phyloP scores from a whole-genome alignment of 1,284 basidiomycete species.

The Mycena citricolor region DNA sequence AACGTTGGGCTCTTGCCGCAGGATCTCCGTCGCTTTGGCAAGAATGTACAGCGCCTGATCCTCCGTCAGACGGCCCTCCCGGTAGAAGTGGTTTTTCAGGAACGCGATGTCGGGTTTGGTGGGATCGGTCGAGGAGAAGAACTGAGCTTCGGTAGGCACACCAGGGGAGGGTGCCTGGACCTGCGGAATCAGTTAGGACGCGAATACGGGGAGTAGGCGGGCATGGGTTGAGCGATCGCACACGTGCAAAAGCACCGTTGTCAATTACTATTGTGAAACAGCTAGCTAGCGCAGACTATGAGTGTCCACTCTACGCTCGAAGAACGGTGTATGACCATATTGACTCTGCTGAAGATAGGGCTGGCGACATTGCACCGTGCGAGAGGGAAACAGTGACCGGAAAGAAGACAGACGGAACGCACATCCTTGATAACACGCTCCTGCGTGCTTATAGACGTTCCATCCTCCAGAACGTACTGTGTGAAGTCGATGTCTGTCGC shows the following conservation, averaged over 20 bases:
- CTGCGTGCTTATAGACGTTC: constrained; percentile 81
- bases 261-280: too few relatives aligned
- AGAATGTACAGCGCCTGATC: constrained; percentile 90
- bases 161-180: constrained; percentile 20
- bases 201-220: too few relatives aligned
- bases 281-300: too few relatives aligned
- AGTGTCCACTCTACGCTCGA: too few relatives aligned
- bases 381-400: background rate
- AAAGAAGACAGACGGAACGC: constrained; percentile 8
- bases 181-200: constrained; percentile 6
- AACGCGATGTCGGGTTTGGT: constrained; percentile 76
- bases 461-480: constrained; percentile 86
- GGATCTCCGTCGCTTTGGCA: constrained; percentile 49
- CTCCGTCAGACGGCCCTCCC: constrained; percentile 89
- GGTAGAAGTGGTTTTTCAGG: constrained; percentile 98
- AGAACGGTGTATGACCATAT: too few relatives aligned
- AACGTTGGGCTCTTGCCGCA: constrained; percentile 22
- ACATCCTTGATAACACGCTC: constrained; percentile 77
- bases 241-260: too few relatives aligned
- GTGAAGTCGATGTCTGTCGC: constrained; percentile 79
- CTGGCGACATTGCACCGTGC: too few relatives aligned
- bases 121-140: constrained; percentile 21
- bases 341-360: too few relatives aligned
- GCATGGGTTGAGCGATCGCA: too few relatives aligned
- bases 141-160: constrained; percentile 21